These are phyloP conservation scores for Trichopus zeylanicus DNA, from an alignment of 116 monocot species.

Conservation along the genomic window DNA sequence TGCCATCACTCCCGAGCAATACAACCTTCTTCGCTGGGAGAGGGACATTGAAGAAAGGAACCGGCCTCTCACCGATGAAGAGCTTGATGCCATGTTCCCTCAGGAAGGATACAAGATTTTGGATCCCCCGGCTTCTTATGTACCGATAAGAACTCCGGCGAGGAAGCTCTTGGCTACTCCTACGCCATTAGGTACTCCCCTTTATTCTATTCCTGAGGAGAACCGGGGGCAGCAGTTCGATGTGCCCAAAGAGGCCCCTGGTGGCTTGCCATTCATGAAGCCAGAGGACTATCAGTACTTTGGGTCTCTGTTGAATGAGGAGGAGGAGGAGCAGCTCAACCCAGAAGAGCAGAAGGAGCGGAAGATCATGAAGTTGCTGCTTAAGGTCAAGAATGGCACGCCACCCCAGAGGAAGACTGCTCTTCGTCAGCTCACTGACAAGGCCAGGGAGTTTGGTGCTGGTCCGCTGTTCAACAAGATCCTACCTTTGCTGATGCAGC, in stretches of 20 bases:
- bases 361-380: slow-evolving; percentile 88
- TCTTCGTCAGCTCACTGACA: slow-evolving; percentile 78
- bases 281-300: slow-evolving; percentile 95
- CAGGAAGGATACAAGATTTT: slow-evolving; percentile 89
- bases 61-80: slow-evolving; percentile 79
- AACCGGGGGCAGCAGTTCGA: slow-evolving; percentile 94
- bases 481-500: slow-evolving; percentile 86
- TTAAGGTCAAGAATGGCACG: slow-evolving; percentile 91
- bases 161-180: slow-evolving; percentile 91
- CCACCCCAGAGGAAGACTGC: slow-evolving; percentile 88
- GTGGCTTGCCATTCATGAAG: slow-evolving; percentile 88
- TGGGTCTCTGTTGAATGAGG: slow-evolving; percentile 80
- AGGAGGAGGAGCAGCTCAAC: slow-evolving; percentile 82
- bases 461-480: slow-evolving; percentile 89
- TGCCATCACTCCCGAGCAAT: slow-evolving; percentile 79
- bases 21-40: slow-evolving; percentile 87
- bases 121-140: slow-evolving; percentile 81
- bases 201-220: slow-evolving; percentile 87
- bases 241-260: slow-evolving; percentile 83
- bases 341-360: slow-evolving; percentile 95
- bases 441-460: slow-evolving; percentile 79
- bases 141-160: slow-evolving; percentile 88
- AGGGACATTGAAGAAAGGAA: slow-evolving; percentile 94
- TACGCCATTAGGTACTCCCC: slow-evolving; percentile 80
- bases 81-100: slow-evolving; percentile 85